Evolutionary conservation across 257 asterid genomes (phyloP).

Genomic region (Capsicum pubescens): DNA sequence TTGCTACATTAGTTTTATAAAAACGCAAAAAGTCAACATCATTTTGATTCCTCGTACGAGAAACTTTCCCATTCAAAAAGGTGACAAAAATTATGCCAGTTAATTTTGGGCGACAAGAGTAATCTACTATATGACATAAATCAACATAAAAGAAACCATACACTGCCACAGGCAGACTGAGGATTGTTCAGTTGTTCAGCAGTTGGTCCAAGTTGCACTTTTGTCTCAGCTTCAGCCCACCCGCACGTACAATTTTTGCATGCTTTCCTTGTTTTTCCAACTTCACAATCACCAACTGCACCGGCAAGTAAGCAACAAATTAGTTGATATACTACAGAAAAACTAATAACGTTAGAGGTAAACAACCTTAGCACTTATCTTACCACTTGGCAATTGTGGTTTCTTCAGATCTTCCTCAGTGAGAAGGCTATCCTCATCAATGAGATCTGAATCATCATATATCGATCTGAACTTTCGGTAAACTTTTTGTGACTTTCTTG

Average conservation of each 20-base stretch:
- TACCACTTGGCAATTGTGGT: constrained; percentile 77
- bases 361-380: constrained; percentile 54
- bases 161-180: constrained; percentile 94
- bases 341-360: constrained; percentile 26
- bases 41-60: not conserved
- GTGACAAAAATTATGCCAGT: not conserved
- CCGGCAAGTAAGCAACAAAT: constrained; percentile 15
- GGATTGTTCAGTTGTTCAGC: constrained; percentile 81
- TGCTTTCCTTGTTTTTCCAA: constrained; percentile 83
- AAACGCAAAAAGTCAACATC: not conserved
- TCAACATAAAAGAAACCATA: constrained; percentile 36
- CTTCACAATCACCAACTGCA: constrained; percentile 78
- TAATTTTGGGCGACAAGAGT: not conserved
- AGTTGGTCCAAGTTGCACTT: constrained; percentile 78
- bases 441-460: constrained; percentile 72
- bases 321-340: not conserved
- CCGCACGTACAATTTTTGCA: constrained; percentile 95
- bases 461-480: constrained; percentile 70
- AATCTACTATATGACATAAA: not conserved
- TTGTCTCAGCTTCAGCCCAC: constrained; percentile 86
- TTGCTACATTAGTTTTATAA: not conserved
- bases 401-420: constrained; percentile 89
- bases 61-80: not conserved
- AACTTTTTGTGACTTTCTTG: constrained; percentile 53
- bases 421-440: constrained; percentile 93